Evolutionary conservation across 768 basidiomycete species (phyloP).

Genomic region (Lactifluus hygrophoroides): DNA sequence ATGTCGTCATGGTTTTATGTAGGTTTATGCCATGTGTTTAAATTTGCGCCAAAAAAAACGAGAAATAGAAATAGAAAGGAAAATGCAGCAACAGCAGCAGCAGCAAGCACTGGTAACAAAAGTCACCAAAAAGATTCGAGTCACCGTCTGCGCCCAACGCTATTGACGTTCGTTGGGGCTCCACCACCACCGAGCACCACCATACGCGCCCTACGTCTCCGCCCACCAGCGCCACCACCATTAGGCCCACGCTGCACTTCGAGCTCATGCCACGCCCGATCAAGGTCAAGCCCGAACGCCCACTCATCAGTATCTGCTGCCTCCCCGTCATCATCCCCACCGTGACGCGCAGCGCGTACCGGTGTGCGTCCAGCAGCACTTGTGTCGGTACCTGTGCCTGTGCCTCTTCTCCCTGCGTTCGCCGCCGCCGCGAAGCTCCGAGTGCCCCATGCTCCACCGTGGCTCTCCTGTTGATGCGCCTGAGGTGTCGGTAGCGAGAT

Average conservation of each 20-base stretch:
- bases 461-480: not conserved
- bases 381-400: slow-evolving; percentile 26
- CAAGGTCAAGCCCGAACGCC: slow-evolving; percentile 51
- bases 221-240: slow-evolving; percentile 28
- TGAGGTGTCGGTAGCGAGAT: not conserved
- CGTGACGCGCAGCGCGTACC: slow-evolving; percentile 24
- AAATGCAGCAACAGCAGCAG: too few species aligned
- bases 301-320: slow-evolving; percentile 47
- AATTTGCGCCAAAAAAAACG: too few species aligned
- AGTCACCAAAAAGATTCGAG: too few species aligned
- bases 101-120: too few species aligned
- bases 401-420: slow-evolving; percentile 35
- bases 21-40: too few species aligned
- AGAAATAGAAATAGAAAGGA: not conserved
- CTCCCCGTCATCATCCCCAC: slow-evolving; percentile 16
- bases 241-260: slow-evolving; percentile 40
- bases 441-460: slow-evolving; percentile 69
- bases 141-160: slow-evolving; percentile 37
- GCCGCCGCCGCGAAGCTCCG: slow-evolving; percentile 78
- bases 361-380: slow-evolving; percentile 24
- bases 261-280: slow-evolving; percentile 65
- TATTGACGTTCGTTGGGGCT: slow-evolving; percentile 39
- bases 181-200: slow-evolving; percentile 71
- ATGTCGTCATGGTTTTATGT: too few species aligned
- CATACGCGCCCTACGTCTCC: slow-evolving; percentile 53